Conservation (phyloP, 192 early-diverging fungal species). For the Oehlia diaphana region DNA sequence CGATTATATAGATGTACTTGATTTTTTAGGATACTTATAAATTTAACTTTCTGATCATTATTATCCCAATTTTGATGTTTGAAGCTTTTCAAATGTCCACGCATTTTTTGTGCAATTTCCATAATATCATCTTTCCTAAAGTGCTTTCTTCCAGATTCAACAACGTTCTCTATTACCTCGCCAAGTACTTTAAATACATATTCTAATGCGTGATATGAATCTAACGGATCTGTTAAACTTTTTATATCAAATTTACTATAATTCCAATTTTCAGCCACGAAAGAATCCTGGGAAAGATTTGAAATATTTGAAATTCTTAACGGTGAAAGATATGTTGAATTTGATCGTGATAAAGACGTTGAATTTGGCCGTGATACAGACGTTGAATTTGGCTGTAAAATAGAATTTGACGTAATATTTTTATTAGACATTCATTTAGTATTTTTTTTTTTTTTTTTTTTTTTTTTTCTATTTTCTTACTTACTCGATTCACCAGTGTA, state of each 20-base stretch:
- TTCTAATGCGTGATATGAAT: not conserved
- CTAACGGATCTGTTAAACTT: not conserved
- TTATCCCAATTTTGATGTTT: not conserved
- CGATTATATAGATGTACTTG: not conserved
- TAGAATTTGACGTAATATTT: too few species aligned
- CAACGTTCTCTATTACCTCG: not conserved
- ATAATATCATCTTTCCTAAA: not conserved
- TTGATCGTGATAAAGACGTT: too few species aligned
- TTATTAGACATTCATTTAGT: too few species aligned
- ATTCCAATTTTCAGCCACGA: not conserved
- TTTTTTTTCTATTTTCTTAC: too few species aligned
- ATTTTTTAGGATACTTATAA: not conserved
- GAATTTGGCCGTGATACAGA: too few species aligned
- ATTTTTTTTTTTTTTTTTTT: too few species aligned
- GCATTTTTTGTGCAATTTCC: not conserved
- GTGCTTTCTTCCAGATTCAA: not conserved
- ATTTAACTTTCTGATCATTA: not conserved
- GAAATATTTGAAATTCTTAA: too few species aligned
- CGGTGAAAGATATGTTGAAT: too few species aligned
- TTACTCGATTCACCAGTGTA: too few species aligned
- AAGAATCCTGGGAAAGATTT: too few species aligned
- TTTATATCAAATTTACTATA: not conserved
- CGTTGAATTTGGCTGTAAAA: too few species aligned
- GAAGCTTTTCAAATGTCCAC: not conserved
- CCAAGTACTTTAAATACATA: not conserved